Conservation (phyloP, 352 stramenopile species). For the Phytophthora podocarpi region DNA sequence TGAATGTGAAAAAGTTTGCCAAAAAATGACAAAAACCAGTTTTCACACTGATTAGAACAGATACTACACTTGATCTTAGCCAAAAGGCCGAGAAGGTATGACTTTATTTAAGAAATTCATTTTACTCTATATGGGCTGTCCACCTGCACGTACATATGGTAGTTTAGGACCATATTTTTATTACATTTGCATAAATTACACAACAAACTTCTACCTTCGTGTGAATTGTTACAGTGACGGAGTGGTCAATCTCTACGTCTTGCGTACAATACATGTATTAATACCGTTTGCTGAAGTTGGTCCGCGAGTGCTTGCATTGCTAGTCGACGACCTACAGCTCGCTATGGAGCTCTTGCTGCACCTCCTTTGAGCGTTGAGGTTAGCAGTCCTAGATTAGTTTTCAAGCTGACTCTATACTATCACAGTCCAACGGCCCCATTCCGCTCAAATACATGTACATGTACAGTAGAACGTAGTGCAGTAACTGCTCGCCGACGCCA, state of each 20-base stretch:
- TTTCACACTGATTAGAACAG: neutral
- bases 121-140: neutral
- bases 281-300: too few relatives aligned
- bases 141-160: neutral
- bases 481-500: neutral
- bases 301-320: too few relatives aligned
- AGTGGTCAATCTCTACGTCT: too few relatives aligned
- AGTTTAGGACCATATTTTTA: neutral
- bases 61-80: neutral
- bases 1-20: conserved; percentile 82
- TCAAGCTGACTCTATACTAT: too few relatives aligned
- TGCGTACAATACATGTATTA: too few relatives aligned
- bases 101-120: conserved; percentile 1
- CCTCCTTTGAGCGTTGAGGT: too few relatives aligned
- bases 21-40: conserved; percentile 66
- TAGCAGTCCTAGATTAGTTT: too few relatives aligned
- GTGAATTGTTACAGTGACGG: neutral
- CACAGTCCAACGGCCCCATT: neutral
- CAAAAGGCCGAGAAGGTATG: conserved; percentile 2
- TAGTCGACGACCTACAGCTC: too few relatives aligned
- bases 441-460: too few relatives aligned
- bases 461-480: too few relatives aligned
- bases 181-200: neutral
- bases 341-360: too few relatives aligned
- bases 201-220: neutral